phyloP scores from a whole-genome alignment of 805 yeast species.

The Spathaspora sp. region DNA sequence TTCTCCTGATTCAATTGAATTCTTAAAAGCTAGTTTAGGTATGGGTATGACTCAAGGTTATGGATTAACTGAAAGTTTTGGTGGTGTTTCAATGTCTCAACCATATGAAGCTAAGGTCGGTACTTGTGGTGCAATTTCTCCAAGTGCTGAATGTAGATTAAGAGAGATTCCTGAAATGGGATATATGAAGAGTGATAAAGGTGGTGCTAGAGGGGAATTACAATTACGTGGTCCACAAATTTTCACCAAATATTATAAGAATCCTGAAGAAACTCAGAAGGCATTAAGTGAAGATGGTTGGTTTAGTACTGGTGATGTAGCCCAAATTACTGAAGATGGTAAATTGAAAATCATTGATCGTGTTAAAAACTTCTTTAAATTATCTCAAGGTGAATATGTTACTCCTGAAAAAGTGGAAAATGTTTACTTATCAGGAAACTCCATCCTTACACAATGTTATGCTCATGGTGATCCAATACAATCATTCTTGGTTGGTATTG shows the following conservation, averaged over 20 bases:
- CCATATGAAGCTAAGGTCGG: slow-evolving; percentile 40
- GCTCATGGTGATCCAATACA: slow-evolving; percentile 63
- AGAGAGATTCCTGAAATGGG: slow-evolving; percentile 67
- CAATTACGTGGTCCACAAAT: slow-evolving; percentile 56
- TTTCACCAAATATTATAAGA: slow-evolving; percentile 49
- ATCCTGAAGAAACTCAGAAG: slow-evolving; percentile 44
- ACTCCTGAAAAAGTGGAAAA: slow-evolving; percentile 77
- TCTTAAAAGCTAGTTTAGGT: slow-evolving; percentile 57
- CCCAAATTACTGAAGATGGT: slow-evolving; percentile 31
- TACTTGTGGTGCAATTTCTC: slow-evolving; percentile 42
- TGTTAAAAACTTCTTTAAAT: slow-evolving; percentile 75
- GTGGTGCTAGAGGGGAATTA: slow-evolving; percentile 48
- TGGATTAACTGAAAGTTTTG: slow-evolving; percentile 67
- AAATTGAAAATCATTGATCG: slow-evolving; percentile 64
- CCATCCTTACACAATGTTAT: slow-evolving; percentile 50
- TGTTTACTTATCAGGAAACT: slow-evolving; percentile 49
- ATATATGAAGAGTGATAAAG: slow-evolving; percentile 28
- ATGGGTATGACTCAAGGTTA: slow-evolving; percentile 64
- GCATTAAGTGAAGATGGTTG: slow-evolving; percentile 48
- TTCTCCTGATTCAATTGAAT: slow-evolving; percentile 55
- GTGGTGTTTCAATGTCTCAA: slow-evolving; percentile 44
- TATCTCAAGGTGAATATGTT: slow-evolving; percentile 53
- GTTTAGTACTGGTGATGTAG: slow-evolving; percentile 58
- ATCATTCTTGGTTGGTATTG: slow-evolving; percentile 54
- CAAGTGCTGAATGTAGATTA: slow-evolving; percentile 51